These are phyloP conservation scores for Gnaphalium uliginosum DNA, from an alignment of 129 eudicot genomes.

Conservation along the genomic window DNA sequence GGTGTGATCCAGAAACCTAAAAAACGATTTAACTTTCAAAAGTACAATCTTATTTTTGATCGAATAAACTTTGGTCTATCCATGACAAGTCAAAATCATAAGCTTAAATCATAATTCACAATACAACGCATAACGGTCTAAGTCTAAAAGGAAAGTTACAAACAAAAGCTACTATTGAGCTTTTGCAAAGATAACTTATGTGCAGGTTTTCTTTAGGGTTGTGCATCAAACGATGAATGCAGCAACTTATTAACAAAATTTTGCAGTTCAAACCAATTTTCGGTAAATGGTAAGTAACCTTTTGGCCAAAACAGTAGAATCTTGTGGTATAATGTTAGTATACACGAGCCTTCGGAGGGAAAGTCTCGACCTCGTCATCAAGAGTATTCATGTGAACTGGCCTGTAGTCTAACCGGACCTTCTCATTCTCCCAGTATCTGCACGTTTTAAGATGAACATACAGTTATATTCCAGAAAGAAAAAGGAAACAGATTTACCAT, in stretches of 20 bases:
- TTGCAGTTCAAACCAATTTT: slow-evolving; percentile 27
- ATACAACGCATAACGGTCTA: slow-evolving; percentile 17
- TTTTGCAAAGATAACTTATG: slow-evolving; percentile 25
- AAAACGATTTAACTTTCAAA: background rate
- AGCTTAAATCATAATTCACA: slow-evolving; percentile 9
- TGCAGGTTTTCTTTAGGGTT: slow-evolving; percentile 26
- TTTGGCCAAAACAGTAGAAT: background rate
- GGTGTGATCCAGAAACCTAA: background rate
- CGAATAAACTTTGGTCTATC: background rate
- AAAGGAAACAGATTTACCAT: background rate
- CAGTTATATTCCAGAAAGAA: slow-evolving; percentile 13
- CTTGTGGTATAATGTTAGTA: slow-evolving; percentile 39
- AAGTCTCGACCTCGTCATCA: slow-evolving; percentile 84
- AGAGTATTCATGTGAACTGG: slow-evolving; percentile 98
- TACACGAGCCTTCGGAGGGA: slow-evolving; percentile 97
- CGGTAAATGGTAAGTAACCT: slow-evolving; percentile 20
- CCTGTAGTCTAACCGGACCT: slow-evolving; percentile 83
- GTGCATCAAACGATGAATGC: slow-evolving; percentile 42
- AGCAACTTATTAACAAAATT: slow-evolving; percentile 45
- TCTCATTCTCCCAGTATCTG: slow-evolving; percentile 96
- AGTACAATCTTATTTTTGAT: slow-evolving; percentile 15
- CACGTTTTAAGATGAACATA: slow-evolving; percentile 18
- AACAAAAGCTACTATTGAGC: slow-evolving; percentile 32
- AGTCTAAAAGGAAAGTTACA: slow-evolving; percentile 21
- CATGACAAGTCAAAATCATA: slow-evolving; percentile 9